Conservation (phyloP, 352 stramenopile genomes). For the Phytophthora pinifolia region DNA sequence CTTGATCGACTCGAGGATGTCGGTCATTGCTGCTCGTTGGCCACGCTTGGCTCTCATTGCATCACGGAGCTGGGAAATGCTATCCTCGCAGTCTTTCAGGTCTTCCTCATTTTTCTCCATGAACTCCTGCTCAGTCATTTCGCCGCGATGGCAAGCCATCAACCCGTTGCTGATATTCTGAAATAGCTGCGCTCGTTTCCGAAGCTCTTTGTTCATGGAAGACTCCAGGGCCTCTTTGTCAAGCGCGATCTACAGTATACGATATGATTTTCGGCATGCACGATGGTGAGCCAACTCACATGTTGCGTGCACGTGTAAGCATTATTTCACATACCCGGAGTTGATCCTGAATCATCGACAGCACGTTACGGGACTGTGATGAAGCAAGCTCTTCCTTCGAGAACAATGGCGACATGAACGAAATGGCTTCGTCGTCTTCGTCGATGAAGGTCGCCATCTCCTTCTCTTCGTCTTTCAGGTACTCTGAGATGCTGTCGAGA, state of each 20-base stretch:
- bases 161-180: conserved; percentile 46
- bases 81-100: conserved; percentile 57
- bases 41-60: conserved; percentile 29
- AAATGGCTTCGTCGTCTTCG: conserved; percentile 32
- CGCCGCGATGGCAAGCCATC: conserved; percentile 20
- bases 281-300: background rate
- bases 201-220: conserved; percentile 49
- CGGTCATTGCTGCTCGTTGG: conserved; percentile 28
- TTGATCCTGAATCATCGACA: conserved; percentile 36
- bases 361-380: conserved; percentile 25
- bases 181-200: conserved; percentile 49
- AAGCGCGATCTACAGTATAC: conserved; percentile 41
- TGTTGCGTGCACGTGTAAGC: background rate
- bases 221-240: conserved; percentile 60
- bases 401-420: conserved; percentile 41
- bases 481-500: conserved; percentile 33
- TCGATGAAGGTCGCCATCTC: conserved; percentile 40
- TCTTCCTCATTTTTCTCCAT: conserved; percentile 54
- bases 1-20: conserved; percentile 46
- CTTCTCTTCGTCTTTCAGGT: conserved; percentile 40
- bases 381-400: conserved; percentile 31
- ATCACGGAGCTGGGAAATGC: conserved; percentile 53
- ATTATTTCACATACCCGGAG: conserved; percentile 37
- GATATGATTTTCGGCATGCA: background rate
- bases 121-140: conserved; percentile 55